phyloP scores from a whole-genome alignment of 169 alveolate species.

The Cryptosporidium sp. region DNA sequence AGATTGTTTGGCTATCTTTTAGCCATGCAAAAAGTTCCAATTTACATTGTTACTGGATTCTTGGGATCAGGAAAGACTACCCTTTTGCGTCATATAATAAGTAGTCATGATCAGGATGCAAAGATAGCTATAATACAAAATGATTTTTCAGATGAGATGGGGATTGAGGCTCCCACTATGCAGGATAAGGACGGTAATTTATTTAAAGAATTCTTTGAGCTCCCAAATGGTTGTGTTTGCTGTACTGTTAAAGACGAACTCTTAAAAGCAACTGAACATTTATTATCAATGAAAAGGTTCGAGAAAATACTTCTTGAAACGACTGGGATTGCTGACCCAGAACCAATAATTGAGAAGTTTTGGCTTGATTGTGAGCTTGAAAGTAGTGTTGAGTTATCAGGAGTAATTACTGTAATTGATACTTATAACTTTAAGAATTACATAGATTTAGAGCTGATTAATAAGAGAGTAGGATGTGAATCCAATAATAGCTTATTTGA shows the following conservation, averaged over 20 bases:
- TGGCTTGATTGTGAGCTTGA: constrained; percentile 87
- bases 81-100: constrained; percentile 76
- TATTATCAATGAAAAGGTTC: constrained; percentile 78
- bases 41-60: constrained; percentile 84
- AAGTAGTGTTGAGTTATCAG: constrained; percentile 78
- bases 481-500: not conserved
- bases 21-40: constrained; percentile 76
- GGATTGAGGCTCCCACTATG: constrained; percentile 89
- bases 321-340: constrained; percentile 89
- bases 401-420: constrained; percentile 82
- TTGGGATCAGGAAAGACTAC: constrained; percentile 90
- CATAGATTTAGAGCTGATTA: constrained; percentile 21
- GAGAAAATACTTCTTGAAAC: constrained; percentile 85
- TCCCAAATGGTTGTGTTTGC: constrained; percentile 92
- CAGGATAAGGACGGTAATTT: constrained; percentile 86
- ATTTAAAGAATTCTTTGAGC: constrained; percentile 85
- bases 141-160: constrained; percentile 88
- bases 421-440: constrained; percentile 67
- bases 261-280: constrained; percentile 81
- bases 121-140: constrained; percentile 87
- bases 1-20: not conserved
- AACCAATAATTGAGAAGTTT: constrained; percentile 81
- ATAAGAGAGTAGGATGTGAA: not conserved
- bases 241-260: constrained; percentile 89
- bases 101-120: constrained; percentile 10